Evolutionary conservation across 2,329 filamentous ascomycete genomes (phyloP), one percentile per base, ranked within the genome.

Genomic region (Aspergillus pseudoviridinutans): DNA sequence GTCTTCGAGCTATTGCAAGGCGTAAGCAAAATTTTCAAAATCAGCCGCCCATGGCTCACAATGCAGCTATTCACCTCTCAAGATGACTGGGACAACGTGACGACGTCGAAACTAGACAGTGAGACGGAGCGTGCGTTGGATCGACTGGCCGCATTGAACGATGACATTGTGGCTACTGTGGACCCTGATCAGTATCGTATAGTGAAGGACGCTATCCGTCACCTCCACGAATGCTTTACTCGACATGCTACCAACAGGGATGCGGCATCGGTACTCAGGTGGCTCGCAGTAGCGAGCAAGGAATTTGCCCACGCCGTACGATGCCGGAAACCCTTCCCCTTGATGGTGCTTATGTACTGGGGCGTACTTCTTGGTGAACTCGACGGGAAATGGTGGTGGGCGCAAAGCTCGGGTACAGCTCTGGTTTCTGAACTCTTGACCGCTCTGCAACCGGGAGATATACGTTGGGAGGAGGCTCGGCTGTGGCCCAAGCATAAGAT

Each of bases 51-150:
- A 1, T 74, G 71, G 60, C 78, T 84, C 61, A 80, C 83, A 61
- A 76, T 79, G 17, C 82, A 79, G 72, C 70, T 84, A 1, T 84
- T 83, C 66, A 78, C 73, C 25, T 73, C 73, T 3, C 77, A 74
- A 42, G 64, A 64, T 0, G 68, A 70, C 22, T 79, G 80, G 60
- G 80, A 79, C 77, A 79, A 75, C 6, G 64, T 75, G 24, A 71
- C 73, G 10, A 17, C 54, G 1, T 53, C 53, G 3, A 56, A 55
- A 20, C 32, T 72, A 27, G 71, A 74, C 29, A 35, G 25, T 2
- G 66, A 68, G 4, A 69, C 66, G 0, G 59, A 66, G 24, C 49
- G 53, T 22, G 71, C 72, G 7, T 60, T 75, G 12, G 56, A 66
- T 41, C 64, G 66, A 49, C 57, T 75, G 6, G 61, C 58, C 1